These are phyloP conservation scores for Xylariomycetidae sp. DNA, from an alignment of 2,329 filamentous ascomycete species.

Conservation along the genomic window DNA sequence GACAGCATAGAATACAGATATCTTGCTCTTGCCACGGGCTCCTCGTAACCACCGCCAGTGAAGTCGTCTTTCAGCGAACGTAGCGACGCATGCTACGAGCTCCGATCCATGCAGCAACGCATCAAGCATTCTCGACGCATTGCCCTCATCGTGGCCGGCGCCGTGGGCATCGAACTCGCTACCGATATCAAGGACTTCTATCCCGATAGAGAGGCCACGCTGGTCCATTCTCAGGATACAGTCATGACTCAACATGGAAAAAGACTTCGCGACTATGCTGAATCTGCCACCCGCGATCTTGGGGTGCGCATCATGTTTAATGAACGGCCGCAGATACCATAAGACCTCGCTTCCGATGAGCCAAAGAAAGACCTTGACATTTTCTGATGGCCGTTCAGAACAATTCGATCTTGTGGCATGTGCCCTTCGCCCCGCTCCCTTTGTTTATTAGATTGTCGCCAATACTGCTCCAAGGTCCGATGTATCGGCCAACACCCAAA, in stretches of 20 bases:
- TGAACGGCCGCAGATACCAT: slow-evolving; percentile 20
- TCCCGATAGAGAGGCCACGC: slow-evolving; percentile 39
- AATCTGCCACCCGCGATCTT: slow-evolving; percentile 28
- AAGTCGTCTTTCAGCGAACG: slow-evolving; percentile 25
- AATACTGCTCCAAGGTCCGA: too few species aligned
- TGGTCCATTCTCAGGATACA: slow-evolving; percentile 41
- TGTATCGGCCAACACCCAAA: slow-evolving; percentile 32
- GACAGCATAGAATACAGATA: slow-evolving; percentile 34
- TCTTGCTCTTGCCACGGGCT: slow-evolving; percentile 39
- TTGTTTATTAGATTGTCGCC: too few species aligned
- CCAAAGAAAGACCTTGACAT: slow-evolving; percentile 17
- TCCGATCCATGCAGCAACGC: slow-evolving; percentile 25
- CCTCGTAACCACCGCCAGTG: slow-evolving; percentile 25
- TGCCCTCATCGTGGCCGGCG: slow-evolving; percentile 38
- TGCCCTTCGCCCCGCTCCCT: too few species aligned
- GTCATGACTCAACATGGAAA: slow-evolving; percentile 38
- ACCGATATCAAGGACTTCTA: slow-evolving; percentile 42
- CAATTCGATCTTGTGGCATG: slow-evolving; percentile 37
- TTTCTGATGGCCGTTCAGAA: slow-evolving; percentile 26
- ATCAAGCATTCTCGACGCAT: slow-evolving; percentile 23
- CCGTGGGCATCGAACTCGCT: slow-evolving; percentile 45
- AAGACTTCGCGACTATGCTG: slow-evolving; percentile 32
- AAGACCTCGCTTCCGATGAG: slow-evolving; percentile 8
- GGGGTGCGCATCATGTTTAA: slow-evolving; percentile 35
- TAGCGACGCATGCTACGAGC: slow-evolving; percentile 22